A percentile compares a stretch with the other conserved stretches of the same genome.
phyloP scores from a whole-genome alignment of 768 basidiomycete species.

The Pleurotus giganteus region DNA sequence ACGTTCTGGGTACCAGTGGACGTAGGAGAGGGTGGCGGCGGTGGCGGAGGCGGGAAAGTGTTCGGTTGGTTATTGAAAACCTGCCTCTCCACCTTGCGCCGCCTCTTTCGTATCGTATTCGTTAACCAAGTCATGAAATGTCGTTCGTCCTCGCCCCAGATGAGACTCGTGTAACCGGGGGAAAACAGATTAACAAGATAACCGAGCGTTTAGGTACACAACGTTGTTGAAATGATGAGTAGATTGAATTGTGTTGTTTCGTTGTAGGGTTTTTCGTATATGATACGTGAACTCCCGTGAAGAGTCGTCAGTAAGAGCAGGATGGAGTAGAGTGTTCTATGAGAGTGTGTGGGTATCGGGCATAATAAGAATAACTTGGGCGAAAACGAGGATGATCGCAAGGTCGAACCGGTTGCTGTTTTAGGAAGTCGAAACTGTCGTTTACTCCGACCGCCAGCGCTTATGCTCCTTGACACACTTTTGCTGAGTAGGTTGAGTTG shows the following conservation, averaged over 20 bases:
- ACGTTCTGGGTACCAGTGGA: background rate
- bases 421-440: background rate
- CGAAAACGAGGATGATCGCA: constrained; percentile 10
- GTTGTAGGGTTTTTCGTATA: background rate
- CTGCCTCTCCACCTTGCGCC: background rate
- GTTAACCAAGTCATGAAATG: background rate
- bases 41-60: background rate
- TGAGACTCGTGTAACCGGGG: background rate
- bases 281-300: background rate
- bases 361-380: constrained; percentile 8
- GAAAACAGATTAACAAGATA: background rate
- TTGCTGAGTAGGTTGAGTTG: background rate
- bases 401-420: constrained; percentile 5
- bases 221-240: background rate
- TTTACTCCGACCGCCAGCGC: background rate
- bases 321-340: background rate
- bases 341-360: constrained; percentile 9
- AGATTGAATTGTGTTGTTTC: background rate
- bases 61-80: constrained; percentile 4
- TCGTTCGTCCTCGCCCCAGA: background rate
- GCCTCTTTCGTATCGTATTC: constrained; percentile 5
- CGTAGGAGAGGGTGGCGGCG: background rate
- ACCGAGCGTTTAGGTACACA: background rate
- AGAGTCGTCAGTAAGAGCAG: background rate
- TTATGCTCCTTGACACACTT: background rate